Percentiles rank a stretch among this genome's conserved stretches.
phyloP scores from a whole-genome alignment of 2,329 filamentous ascomycete species.

The Nothopassalora personata region DNA sequence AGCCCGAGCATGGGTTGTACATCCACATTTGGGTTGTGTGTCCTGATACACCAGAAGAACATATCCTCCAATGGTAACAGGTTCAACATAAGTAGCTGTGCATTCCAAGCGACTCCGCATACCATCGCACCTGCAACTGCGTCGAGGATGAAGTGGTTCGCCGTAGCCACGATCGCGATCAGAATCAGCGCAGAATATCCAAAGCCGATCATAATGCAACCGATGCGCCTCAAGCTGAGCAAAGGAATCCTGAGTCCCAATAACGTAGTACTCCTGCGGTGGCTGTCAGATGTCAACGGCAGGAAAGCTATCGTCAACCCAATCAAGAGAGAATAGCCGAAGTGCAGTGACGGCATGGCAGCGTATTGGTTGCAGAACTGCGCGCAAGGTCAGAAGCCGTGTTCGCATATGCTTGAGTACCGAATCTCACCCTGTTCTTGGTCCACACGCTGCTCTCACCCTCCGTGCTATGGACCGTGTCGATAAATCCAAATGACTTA shows the following conservation, averaged over 20 bases:
- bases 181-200: constrained; percentile 62
- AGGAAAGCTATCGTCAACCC: constrained; percentile 64
- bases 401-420: background rate
- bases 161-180: constrained; percentile 63
- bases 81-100: constrained; percentile 54
- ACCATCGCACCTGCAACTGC: constrained; percentile 63
- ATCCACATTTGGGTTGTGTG: constrained; percentile 55
- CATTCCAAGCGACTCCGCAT: constrained; percentile 58
- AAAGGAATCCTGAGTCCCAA: constrained; percentile 21
- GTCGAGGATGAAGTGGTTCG: constrained; percentile 68
- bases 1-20: background rate
- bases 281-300: constrained; percentile 47
- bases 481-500: constrained; percentile 55
- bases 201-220: constrained; percentile 50
- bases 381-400: background rate
- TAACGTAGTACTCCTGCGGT: background rate
- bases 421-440: constrained; percentile 49
- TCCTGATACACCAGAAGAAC: constrained; percentile 57
- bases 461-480: constrained; percentile 53
- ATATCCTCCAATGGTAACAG: constrained; percentile 62
- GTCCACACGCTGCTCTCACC: constrained; percentile 67
- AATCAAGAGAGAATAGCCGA: constrained; percentile 69
- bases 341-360: constrained; percentile 71
- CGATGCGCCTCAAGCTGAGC: constrained; percentile 48
- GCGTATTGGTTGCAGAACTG: constrained; percentile 69